phyloP scores from a whole-genome alignment of 306 rosid species.

The Cercis canadensis region DNA sequence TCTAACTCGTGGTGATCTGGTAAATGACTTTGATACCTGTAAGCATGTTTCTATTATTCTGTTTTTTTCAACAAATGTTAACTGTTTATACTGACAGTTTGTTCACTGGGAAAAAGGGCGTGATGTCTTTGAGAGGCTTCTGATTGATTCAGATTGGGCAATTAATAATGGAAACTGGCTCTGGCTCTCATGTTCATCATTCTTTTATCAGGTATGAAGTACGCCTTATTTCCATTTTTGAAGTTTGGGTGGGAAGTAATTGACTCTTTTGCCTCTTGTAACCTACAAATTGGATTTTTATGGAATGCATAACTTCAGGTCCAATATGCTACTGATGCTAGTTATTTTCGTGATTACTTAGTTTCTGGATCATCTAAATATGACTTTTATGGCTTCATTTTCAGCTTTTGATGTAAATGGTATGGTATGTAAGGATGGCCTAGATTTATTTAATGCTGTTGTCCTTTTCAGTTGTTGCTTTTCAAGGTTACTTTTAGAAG shows the following conservation, averaged over 20 bases:
- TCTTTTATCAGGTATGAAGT: slow-evolving; percentile 84
- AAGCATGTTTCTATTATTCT: slow-evolving; percentile 17
- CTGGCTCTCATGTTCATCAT: slow-evolving; percentile 95
- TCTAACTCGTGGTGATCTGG: slow-evolving; percentile 96
- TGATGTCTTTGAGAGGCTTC: slow-evolving; percentile 90
- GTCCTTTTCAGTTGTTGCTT: neutral
- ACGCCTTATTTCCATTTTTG: slow-evolving; percentile 4
- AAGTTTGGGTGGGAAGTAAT: slow-evolving; percentile 29
- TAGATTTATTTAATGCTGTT: too few relatives aligned
- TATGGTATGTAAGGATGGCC: too few relatives aligned
- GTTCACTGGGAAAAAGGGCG: slow-evolving; percentile 97
- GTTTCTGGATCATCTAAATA: neutral
- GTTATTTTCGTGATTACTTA: neutral
- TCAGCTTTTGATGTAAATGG: too few relatives aligned
- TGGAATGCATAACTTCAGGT: neutral
- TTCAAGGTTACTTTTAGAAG: neutral
- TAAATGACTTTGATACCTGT: slow-evolving; percentile 34
- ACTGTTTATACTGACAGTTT: slow-evolving; percentile 55
- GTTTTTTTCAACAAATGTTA: slow-evolving; percentile 29
- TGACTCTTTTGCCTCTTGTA: slow-evolving; percentile 14
- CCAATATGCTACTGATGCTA: neutral
- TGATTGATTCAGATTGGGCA: slow-evolving; percentile 97
- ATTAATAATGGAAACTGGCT: slow-evolving; percentile 95
- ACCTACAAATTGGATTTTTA: neutral
- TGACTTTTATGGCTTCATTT: slow-evolving; percentile 7